phyloP scores from a whole-genome alignment of 306 rosid genomes.

The Geum urbanum region DNA sequence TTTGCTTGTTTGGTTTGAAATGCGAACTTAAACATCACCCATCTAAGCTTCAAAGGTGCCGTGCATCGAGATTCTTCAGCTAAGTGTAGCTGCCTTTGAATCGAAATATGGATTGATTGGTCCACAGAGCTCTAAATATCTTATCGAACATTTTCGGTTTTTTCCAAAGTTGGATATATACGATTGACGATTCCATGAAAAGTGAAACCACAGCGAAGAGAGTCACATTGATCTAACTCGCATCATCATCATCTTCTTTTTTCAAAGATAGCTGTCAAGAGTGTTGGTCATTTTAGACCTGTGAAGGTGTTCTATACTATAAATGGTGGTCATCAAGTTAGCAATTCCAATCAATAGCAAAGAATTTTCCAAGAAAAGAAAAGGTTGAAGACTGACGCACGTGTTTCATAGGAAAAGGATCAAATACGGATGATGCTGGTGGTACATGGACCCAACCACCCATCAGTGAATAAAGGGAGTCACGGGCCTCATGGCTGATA shows the following conservation, averaged over 20 bases:
- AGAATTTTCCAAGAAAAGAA: slow-evolving; percentile 14
- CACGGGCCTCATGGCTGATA: neutral
- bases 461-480: neutral
- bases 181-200: slow-evolving; percentile 24
- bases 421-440: neutral
- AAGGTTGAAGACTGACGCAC: neutral
- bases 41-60: neutral
- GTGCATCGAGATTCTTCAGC: neutral
- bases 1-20: slow-evolving; percentile 8
- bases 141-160: neutral
- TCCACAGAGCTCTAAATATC: slow-evolving; percentile 3
- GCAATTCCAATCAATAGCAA: neutral
- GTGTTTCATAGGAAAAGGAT: slow-evolving; percentile 4
- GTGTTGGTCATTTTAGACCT: slow-evolving; percentile 13
- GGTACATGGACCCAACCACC: slow-evolving; percentile 2
- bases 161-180: neutral
- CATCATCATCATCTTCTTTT: too few species aligned
- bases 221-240: too few species aligned
- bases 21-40: neutral
- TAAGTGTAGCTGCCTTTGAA: slow-evolving; percentile 7
- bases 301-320: neutral
- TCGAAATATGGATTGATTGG: neutral
- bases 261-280: neutral
- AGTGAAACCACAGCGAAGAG: slow-evolving; percentile 8
- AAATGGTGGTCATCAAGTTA: neutral